Conservation (phyloP, 345 rosid genomes). For the Euphorbia peplus region DNA sequence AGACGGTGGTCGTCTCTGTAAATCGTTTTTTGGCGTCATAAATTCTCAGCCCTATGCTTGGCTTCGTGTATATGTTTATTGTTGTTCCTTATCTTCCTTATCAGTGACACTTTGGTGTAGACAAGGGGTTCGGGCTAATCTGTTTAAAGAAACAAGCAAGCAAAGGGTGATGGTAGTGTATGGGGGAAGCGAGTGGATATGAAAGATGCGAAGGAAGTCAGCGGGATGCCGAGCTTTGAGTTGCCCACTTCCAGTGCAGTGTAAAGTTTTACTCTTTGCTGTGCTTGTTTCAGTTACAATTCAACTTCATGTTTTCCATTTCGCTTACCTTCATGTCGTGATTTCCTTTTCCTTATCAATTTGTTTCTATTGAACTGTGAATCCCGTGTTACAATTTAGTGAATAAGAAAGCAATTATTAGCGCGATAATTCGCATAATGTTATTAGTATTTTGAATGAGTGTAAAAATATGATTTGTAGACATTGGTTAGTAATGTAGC, state of each 20-base stretch:
- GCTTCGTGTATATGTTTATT: not conserved
- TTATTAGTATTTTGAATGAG: not conserved
- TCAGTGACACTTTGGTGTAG: conserved; percentile 8
- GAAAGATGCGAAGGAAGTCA: conserved; percentile 39
- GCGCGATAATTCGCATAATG: not conserved
- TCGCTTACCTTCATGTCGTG: not conserved
- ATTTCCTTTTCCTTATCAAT: not conserved
- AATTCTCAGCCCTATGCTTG: too few relatives aligned
- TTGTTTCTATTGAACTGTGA: not conserved
- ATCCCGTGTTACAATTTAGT: not conserved
- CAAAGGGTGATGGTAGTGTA: conserved; percentile 18
- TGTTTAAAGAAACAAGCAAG: conserved; percentile 17
- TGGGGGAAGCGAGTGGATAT: conserved; percentile 21
- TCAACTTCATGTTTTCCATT: not conserved
- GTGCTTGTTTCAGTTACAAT: not conserved
- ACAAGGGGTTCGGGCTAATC: conserved; percentile 13
- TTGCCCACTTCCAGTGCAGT: conserved; percentile 24
- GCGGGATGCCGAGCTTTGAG: conserved; percentile 46
- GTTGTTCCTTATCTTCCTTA: not conserved
- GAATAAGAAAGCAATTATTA: not conserved
- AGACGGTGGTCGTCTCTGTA: too few relatives aligned
- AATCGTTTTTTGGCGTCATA: too few relatives aligned
- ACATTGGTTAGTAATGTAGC: not conserved
- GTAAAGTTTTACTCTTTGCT: conserved; percentile 27
- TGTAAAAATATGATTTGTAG: not conserved